Conservation (phyloP, 2,329 filamentous ascomycete species). For the Trichoderma atrobrunneum region DNA sequence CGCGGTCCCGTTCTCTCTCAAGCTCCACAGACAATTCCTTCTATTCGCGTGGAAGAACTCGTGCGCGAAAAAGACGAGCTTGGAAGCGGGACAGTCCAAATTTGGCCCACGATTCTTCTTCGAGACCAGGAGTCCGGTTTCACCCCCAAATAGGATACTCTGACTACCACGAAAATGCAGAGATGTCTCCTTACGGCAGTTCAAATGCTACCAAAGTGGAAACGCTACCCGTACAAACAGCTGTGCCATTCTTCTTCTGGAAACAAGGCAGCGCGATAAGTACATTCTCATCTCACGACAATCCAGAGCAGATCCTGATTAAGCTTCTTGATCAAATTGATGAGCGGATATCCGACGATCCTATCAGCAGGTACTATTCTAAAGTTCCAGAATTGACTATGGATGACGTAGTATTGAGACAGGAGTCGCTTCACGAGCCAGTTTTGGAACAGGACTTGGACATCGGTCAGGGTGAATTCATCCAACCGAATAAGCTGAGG, state of each 20-base stretch:
- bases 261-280: background rate
- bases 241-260: background rate
- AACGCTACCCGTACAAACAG: background rate
- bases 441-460: background rate
- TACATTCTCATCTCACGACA: background rate
- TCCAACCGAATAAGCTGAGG: too few relatives aligned
- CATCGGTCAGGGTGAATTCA: background rate
- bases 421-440: background rate
- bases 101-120: background rate
- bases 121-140: background rate
- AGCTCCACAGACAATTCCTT: background rate
- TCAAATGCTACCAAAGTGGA: background rate
- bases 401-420: background rate
- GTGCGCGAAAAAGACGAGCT: background rate
- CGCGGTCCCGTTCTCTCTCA: background rate
- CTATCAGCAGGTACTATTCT: background rate
- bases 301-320: background rate
- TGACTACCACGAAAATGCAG: background rate
- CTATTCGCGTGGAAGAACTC: background rate
- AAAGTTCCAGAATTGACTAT: background rate
- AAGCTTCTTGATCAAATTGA: background rate
- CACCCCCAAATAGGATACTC: background rate
- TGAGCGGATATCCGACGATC: background rate
- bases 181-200: background rate
- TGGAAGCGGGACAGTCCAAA: background rate